Evolutionary conservation across 192 early-diverging fungal species (phyloP).

Genomic region (Coemansia sp.): DNA sequence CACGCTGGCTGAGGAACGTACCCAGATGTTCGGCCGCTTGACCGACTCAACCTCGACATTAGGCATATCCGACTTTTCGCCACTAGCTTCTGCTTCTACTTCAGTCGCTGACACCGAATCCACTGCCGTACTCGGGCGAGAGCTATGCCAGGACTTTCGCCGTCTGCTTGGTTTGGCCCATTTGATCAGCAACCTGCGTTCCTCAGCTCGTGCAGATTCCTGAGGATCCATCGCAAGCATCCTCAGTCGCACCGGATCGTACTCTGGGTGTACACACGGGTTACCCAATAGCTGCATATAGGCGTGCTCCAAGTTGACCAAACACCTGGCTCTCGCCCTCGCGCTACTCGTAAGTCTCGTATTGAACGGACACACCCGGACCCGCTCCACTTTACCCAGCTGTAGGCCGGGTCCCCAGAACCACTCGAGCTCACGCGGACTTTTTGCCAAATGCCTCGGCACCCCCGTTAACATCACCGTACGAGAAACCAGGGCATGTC

Average conservation of each 20-base stretch:
- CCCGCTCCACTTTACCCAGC: slow-evolving; percentile 66
- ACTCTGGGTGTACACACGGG: slow-evolving; percentile 64
- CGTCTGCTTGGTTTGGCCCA: slow-evolving; percentile 40
- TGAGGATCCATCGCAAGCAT: slow-evolving; percentile 24
- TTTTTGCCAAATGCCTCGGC: slow-evolving; percentile 54
- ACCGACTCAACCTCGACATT: not conserved
- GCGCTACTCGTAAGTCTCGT: slow-evolving; percentile 59
- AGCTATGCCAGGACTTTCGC: not conserved
- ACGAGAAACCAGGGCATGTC: slow-evolving; percentile 56
- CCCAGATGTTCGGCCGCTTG: slow-evolving; percentile 31
- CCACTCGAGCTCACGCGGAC: slow-evolving; percentile 64
- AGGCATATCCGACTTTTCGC: not conserved
- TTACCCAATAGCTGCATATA: slow-evolving; percentile 68
- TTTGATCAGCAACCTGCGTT: slow-evolving; percentile 23
- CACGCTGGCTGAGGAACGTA: slow-evolving; percentile 36
- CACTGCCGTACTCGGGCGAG: not conserved
- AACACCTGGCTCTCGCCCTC: slow-evolving; percentile 56
- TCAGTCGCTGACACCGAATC: not conserved
- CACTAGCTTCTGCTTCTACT: not conserved
- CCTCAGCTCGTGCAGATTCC: slow-evolving; percentile 23
- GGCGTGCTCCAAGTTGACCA: slow-evolving; percentile 61
- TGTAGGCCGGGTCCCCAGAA: slow-evolving; percentile 65
- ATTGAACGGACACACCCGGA: slow-evolving; percentile 64
- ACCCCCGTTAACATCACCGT: slow-evolving; percentile 73
- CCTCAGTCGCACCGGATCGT: slow-evolving; percentile 57